Conservation (phyloP, 1,139 yeast genomes). For the Maudiozyma humilis region DNA sequence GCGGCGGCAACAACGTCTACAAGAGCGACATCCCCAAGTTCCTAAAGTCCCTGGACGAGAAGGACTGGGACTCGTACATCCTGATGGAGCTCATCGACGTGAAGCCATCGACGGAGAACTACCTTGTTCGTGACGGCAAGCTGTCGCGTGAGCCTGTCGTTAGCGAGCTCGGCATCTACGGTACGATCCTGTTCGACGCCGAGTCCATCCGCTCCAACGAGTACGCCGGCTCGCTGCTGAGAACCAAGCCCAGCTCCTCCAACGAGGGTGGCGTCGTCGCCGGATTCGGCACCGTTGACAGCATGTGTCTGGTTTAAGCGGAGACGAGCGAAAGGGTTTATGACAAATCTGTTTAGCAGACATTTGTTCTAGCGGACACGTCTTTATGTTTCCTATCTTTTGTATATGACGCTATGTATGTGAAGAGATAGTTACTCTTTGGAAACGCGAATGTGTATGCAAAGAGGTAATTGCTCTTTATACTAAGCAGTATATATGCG, state of each 20-base stretch:
- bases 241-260: conserved; percentile 79
- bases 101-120: conserved; percentile 49
- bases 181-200: conserved; percentile 70
- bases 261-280: conserved; percentile 99
- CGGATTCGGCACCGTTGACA: conserved; percentile 94
- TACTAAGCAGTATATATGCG: too few species aligned
- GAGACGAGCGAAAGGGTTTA: too few species aligned
- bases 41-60: conserved; percentile 50
- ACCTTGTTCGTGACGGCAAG: conserved; percentile 60
- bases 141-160: conserved; percentile 60
- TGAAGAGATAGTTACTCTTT: too few species aligned
- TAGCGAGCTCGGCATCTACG: conserved; percentile 87
- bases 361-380: too few species aligned
- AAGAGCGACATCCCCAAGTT: conserved; percentile 74
- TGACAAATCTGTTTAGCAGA: too few species aligned
- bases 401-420: too few species aligned
- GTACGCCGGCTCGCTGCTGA: conserved; percentile 72
- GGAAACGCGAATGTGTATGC: too few species aligned
- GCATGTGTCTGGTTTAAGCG: conserved; percentile 35
- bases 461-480: too few species aligned
- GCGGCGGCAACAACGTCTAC: conserved; percentile 88
- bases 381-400: too few species aligned
- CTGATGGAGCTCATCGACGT: conserved; percentile 90
- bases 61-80: conserved; percentile 84
- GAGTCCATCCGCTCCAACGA: conserved; percentile 50